These are phyloP conservation scores for Elaeis oleifera DNA, from an alignment of 202 grass and related monocot genomes.

Conservation along the genomic window DNA sequence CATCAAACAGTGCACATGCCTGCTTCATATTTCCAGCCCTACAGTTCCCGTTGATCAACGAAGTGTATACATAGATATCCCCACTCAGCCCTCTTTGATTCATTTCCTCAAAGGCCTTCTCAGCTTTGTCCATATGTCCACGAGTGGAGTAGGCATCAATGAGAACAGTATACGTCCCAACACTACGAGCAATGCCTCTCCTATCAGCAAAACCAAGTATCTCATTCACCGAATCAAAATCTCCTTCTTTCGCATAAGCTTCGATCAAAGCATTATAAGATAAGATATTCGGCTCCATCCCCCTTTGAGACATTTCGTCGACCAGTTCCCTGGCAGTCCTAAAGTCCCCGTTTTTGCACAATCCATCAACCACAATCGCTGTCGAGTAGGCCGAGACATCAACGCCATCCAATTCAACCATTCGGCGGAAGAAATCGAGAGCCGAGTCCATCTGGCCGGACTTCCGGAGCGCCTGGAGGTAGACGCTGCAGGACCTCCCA, in stretches of 20 bases:
- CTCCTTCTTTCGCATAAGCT: conserved; percentile 29
- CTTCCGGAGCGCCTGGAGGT: conserved; percentile 58
- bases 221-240: conserved; percentile 22
- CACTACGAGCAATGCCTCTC: conserved; percentile 27
- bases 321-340: conserved; percentile 34
- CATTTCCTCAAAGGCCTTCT: conserved; percentile 40
- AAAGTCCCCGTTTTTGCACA: conserved; percentile 48
- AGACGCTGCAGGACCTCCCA: conserved; percentile 53
- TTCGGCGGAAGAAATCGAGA: conserved; percentile 31
- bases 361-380: conserved; percentile 34
- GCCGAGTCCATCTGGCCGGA: conserved; percentile 35
- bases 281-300: conserved; percentile 34
- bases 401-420: conserved; percentile 12
- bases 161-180: conserved; percentile 55
- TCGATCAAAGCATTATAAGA: conserved; percentile 74
- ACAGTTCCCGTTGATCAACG: conserved; percentile 50
- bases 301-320: conserved; percentile 48
- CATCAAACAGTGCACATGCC: conserved; percentile 63
- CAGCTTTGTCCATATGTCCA: conserved; percentile 37
- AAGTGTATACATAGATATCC: conserved; percentile 56
- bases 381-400: conserved; percentile 40
- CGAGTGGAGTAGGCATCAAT: conserved; percentile 24
- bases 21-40: conserved; percentile 53
- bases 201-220: conserved; percentile 29
- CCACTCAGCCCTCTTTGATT: conserved; percentile 33